Conservation (phyloP, 2,329 filamentous ascomycete species). For the Paracamarosporium sp. region DNA sequence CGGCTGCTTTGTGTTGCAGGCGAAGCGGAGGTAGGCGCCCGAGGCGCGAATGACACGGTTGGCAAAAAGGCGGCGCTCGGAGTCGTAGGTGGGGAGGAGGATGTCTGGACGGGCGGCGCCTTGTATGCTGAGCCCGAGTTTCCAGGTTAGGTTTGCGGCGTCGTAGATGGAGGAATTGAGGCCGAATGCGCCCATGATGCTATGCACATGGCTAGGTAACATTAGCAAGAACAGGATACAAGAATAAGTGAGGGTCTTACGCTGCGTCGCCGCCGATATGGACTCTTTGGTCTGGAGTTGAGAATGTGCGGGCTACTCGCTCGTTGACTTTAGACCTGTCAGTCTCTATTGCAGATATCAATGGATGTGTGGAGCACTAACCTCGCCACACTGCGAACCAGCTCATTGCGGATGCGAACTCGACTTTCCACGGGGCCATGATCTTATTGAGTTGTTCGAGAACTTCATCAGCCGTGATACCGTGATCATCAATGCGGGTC, state of each 20-base stretch:
- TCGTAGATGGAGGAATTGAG: slow-evolving; percentile 48
- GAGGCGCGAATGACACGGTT: slow-evolving; percentile 27
- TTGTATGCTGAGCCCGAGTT: slow-evolving; percentile 35
- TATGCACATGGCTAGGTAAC: slow-evolving; percentile 47
- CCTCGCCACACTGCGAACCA: slow-evolving; percentile 45
- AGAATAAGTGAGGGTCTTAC: too few species aligned
- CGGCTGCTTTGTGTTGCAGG: slow-evolving; percentile 32
- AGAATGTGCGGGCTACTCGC: slow-evolving; percentile 41
- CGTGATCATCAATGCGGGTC: slow-evolving; percentile 37
- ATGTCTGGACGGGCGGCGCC: slow-evolving; percentile 21
- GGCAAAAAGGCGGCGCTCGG: slow-evolving; percentile 34
- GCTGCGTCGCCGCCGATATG: slow-evolving; percentile 32
- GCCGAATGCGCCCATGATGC: slow-evolving; percentile 46
- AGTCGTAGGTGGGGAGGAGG: slow-evolving; percentile 38
- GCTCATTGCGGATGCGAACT: slow-evolving; percentile 39
- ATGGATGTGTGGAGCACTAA: too few species aligned
- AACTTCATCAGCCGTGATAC: slow-evolving; percentile 46
- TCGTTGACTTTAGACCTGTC: slow-evolving; percentile 32
- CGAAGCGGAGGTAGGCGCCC: slow-evolving; percentile 25
- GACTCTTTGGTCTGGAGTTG: slow-evolving; percentile 37
- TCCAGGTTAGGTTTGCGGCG: slow-evolving; percentile 46
- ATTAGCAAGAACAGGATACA: too few species aligned
- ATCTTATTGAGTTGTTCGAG: slow-evolving; percentile 44
- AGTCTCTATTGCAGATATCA: too few species aligned
- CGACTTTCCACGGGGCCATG: slow-evolving; percentile 41